Conservation (phyloP, 306 rosid genomes). For the Prunus mume region DNA sequence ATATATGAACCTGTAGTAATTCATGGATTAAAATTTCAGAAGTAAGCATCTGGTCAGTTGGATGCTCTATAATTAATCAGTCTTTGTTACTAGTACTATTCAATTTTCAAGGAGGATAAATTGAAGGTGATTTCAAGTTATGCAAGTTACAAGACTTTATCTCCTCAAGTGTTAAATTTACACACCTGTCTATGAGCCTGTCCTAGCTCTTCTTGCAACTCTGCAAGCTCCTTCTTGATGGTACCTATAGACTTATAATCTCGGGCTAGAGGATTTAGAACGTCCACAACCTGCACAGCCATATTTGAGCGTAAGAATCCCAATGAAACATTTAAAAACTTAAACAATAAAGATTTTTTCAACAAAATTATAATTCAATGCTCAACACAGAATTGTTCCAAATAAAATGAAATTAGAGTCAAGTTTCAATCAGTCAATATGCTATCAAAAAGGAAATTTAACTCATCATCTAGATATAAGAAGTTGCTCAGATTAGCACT, state of each 20-base stretch:
- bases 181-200: slow-evolving; percentile 86
- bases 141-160: background rate
- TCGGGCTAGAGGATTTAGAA: slow-evolving; percentile 90
- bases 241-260: slow-evolving; percentile 86
- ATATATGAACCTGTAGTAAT: slow-evolving; percentile 81
- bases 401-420: background rate
- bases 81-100: background rate
- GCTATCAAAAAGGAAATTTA: background rate
- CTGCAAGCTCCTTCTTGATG: slow-evolving; percentile 91
- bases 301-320: slow-evolving; percentile 3
- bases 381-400: background rate
- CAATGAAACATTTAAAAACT: background rate
- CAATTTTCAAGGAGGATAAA: background rate
- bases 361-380: background rate
- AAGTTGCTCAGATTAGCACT: background rate
- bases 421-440: background rate
- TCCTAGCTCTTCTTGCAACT: slow-evolving; percentile 74
- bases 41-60: background rate
- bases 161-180: background rate
- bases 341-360: background rate
- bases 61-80: background rate
- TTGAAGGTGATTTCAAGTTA: background rate
- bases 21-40: slow-evolving; percentile 18
- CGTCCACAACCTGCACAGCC: slow-evolving; percentile 53
- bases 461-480: background rate